phyloP scores from a whole-genome alignment of 805 yeast genomes.

The Scheffersomyces amazonensis region DNA sequence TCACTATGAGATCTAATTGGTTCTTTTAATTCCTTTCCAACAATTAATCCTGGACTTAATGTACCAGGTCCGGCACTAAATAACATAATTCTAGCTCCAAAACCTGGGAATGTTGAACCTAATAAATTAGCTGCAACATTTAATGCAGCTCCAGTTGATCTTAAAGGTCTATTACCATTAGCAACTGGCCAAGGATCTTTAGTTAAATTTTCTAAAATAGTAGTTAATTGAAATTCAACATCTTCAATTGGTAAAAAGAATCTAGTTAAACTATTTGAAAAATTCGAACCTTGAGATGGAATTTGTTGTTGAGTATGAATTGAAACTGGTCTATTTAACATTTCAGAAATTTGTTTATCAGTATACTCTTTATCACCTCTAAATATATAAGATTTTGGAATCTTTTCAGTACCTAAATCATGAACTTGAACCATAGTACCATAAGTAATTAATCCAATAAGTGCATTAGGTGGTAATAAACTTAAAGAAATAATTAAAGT shows the following conservation, averaged over 20 bases:
- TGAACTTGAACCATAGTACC: conserved; percentile 92
- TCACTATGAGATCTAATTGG: conserved; percentile 98
- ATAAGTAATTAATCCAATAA: conserved; percentile 82
- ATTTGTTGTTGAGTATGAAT: conserved; percentile 18
- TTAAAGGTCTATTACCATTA: conserved; percentile 76
- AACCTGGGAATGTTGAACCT: conserved; percentile 78
- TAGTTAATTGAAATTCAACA: conserved; percentile 81
- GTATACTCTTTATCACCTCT: conserved; percentile 86
- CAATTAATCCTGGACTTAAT: conserved; percentile 91
- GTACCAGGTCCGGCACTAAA: conserved; percentile 97
- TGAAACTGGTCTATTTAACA: conserved; percentile 38
- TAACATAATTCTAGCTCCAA: conserved; percentile 84
- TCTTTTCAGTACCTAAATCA: conserved; percentile 63
- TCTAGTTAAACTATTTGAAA: conserved; percentile 43
- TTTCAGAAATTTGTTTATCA: conserved; percentile 61
- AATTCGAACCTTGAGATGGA: conserved; percentile 20
- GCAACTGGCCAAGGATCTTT: conserved; percentile 89
- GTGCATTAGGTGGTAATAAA: conserved; percentile 83
- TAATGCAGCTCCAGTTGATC: conserved; percentile 93
- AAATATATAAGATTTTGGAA: conserved; percentile 76
- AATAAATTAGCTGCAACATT: conserved; percentile 78
- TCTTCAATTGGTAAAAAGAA: conserved; percentile 72
- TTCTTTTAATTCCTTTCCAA: conserved; percentile 85
- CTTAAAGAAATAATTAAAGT: conserved; percentile 72
- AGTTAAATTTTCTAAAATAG: conserved; percentile 71